These are phyloP conservation scores for Nemophila menziesii DNA, from an alignment of 257 asterid species.

Conservation along the genomic window DNA sequence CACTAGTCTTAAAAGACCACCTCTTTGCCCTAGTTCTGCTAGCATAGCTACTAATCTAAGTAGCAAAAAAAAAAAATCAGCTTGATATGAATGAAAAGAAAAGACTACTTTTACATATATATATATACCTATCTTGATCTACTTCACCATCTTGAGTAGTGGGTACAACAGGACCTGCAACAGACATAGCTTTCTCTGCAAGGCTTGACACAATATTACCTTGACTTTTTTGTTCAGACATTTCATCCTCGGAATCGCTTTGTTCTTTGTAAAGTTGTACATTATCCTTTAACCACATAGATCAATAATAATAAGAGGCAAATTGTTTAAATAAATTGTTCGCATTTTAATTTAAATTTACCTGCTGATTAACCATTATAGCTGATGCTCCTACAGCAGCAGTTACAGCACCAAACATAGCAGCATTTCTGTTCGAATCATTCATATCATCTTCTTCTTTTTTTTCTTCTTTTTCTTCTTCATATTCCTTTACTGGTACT, in stretches of 20 bases:
- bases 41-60: slow-evolving; percentile 79
- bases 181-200: slow-evolving; percentile 94
- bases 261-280: slow-evolving; percentile 19
- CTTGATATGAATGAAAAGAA: slow-evolving; percentile 14
- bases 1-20: slow-evolving; percentile 68
- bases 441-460: slow-evolving; percentile 22
- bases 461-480: slow-evolving; percentile 14
- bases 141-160: slow-evolving; percentile 72
- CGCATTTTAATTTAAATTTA: slow-evolving; percentile 16
- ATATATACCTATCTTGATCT: slow-evolving; percentile 79
- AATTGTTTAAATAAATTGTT: not conserved
- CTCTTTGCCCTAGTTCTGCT: slow-evolving; percentile 82
- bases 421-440: slow-evolving; percentile 23
- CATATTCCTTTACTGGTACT: not conserved
- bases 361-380: slow-evolving; percentile 58
- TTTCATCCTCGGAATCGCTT: slow-evolving; percentile 24
- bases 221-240: slow-evolving; percentile 29
- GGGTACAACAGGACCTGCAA: slow-evolving; percentile 93
- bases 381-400: slow-evolving; percentile 98
- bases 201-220: slow-evolving; percentile 59
- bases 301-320: slow-evolving; percentile 9
- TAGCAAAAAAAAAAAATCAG: slow-evolving; percentile 13
- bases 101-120: slow-evolving; percentile 2
- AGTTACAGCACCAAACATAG: slow-evolving; percentile 79
- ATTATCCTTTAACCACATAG: slow-evolving; percentile 35